Base-by-base conservation (phyloP, 2,329 filamentous ascomycete genomes). In the Blastomyces gilchristii region DNA sequence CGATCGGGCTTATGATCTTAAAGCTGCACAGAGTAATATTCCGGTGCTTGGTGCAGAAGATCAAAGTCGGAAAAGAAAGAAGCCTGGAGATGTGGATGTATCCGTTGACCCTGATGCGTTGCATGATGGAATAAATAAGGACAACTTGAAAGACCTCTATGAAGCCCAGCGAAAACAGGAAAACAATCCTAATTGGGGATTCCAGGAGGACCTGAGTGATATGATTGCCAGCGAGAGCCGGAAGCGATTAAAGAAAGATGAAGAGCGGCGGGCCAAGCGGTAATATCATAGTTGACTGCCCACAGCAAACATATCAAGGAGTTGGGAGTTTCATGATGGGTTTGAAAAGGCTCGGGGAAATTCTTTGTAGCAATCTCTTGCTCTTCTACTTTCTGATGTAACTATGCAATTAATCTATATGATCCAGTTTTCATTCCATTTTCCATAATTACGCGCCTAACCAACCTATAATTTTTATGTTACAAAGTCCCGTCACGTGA, bases 221-320 rank as follows among this genome's bases (percentile, higher is more conserved):
- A 95, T 99, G 90, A 97, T 99, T 78, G 91, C 91, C 14, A 87
- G 90, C 71, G 94, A 97, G 78, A 91, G 87, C 72, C 84, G 91
- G 67, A 97, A 97, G 83, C 84, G 91, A 73, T 83, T 92, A 73
- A 95, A 92, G 83, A 85, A 89, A 67, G 92, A 96, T 69, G 87
- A 90, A 74, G 91, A 96, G 76, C 86, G 86, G 73, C 82, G 87
- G 80, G 70, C 73, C 59, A 79, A 66, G 52, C 37, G 22, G 28
- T 62, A 16, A 39, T 54, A 28, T 56, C 28, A n/a, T 14, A n/a
- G 31, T 54, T 54, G 18, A 25, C 9, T 14, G 5, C 12, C n/a
- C 18, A 43, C 34, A 41, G 11, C 12, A 58, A 25, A 25, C 39
- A 43, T 45, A 45, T 43, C 18, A 22, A 11, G 56, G 56, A 58